Evolutionary conservation across 192 early-diverging fungal genomes (phyloP).

Genomic region (Chytriomyces sp.): DNA sequence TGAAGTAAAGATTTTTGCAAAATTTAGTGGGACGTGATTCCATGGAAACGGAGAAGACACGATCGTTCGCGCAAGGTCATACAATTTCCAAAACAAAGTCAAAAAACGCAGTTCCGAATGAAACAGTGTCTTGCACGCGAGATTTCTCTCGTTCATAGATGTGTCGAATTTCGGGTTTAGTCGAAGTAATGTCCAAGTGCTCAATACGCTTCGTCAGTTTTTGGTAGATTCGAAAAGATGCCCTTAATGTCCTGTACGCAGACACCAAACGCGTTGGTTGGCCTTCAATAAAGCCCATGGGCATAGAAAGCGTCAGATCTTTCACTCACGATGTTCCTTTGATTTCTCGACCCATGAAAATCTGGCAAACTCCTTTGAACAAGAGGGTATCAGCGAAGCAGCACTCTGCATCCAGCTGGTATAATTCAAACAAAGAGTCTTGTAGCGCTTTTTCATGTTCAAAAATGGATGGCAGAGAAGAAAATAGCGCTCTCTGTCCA

Average conservation of each 20-base stretch:
- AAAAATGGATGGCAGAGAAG: neutral
- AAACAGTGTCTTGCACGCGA: conserved; percentile 4
- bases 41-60: conserved; percentile 3
- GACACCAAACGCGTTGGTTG: neutral
- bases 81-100: conserved; percentile 13
- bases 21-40: too few species aligned
- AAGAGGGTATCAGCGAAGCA: conserved; percentile 26
- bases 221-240: conserved; percentile 16
- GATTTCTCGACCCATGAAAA: conserved; percentile 30
- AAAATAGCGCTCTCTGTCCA: neutral
- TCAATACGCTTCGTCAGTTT: conserved; percentile 6
- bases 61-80: neutral
- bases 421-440: conserved; percentile 2
- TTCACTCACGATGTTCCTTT: conserved; percentile 30
- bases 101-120: conserved; percentile 26
- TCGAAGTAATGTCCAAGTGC: conserved; percentile 7
- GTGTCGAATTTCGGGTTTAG: neutral
- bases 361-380: conserved; percentile 29
- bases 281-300: neutral
- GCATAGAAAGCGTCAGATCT: neutral
- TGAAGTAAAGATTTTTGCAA: neutral
- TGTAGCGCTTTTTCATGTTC: neutral
- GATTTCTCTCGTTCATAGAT: neutral
- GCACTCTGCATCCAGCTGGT: conserved; percentile 20
- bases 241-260: conserved; percentile 17